Percentiles rank a stretch among this genome's conserved stretches.
phyloP scores from a whole-genome alignment of 306 rosid genomes.

The Cucurbita maxima region DNA sequence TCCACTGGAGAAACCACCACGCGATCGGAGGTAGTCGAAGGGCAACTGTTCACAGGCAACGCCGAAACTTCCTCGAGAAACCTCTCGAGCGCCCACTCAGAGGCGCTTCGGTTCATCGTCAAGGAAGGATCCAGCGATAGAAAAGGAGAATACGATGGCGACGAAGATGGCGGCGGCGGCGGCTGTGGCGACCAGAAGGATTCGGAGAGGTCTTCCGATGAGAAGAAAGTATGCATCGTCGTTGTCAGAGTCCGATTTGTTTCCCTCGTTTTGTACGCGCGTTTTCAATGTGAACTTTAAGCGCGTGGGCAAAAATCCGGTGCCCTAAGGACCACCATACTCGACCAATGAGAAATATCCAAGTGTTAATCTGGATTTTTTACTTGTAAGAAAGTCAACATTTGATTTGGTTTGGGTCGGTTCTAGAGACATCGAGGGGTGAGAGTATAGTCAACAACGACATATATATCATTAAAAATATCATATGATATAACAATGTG shows the following conservation, averaged over 20 bases:
- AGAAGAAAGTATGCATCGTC: conserved; percentile 6
- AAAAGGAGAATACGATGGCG: background rate
- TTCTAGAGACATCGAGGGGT: too few relatives aligned
- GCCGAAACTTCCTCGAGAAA: conserved; percentile 28
- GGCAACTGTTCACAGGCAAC: conserved; percentile 6
- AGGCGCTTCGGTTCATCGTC: conserved; percentile 35
- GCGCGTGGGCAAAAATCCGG: background rate
- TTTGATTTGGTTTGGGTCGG: too few relatives aligned
- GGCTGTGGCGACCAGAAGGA: background rate
- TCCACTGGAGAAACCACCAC: conserved; percentile 7
- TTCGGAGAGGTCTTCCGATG: background rate
- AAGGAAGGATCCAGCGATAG: conserved; percentile 4
- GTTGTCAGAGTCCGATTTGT: background rate
- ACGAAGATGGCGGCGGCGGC: background rate
- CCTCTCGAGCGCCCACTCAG: conserved; percentile 41
- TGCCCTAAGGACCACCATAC: background rate
- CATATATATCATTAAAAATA: too few relatives aligned
- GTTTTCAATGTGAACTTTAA: background rate
- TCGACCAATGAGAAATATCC: background rate
- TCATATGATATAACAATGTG: too few relatives aligned
- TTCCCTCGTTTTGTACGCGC: conserved; percentile 3
- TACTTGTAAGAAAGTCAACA: background rate
- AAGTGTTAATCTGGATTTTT: background rate
- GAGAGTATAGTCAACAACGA: too few relatives aligned
- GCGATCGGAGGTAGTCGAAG: conserved; percentile 3